phyloP scores from a whole-genome alignment of 345 rosid genomes.

The Firmiana major region DNA sequence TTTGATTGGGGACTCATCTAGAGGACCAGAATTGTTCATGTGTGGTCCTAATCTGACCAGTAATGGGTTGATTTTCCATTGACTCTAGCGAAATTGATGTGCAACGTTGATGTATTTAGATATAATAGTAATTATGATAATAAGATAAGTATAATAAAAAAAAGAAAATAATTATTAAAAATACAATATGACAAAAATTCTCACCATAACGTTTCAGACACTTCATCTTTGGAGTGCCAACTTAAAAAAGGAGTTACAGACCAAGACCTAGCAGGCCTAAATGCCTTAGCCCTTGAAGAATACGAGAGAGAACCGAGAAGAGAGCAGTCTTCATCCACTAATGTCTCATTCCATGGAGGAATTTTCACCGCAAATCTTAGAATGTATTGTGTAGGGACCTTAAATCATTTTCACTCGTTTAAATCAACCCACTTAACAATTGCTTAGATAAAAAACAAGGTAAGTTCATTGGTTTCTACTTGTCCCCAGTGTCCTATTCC shows the following conservation, averaged over 20 bases:
- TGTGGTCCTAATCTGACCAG: too few species aligned
- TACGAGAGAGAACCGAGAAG: too few species aligned
- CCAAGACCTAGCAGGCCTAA: background rate
- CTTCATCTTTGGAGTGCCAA: background rate
- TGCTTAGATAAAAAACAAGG: too few species aligned
- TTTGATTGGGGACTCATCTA: background rate
- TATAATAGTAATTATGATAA: too few species aligned
- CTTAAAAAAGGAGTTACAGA: background rate
- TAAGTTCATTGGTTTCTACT: too few species aligned
- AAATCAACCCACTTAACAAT: background rate
- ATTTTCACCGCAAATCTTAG: background rate
- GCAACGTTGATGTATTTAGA: too few species aligned
- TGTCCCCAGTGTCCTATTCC: background rate
- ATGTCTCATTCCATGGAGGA: background rate
- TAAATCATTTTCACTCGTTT: background rate
- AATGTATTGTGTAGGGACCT: background rate
- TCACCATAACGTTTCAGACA: too few species aligned
- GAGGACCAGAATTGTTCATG: background rate
- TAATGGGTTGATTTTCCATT: too few species aligned
- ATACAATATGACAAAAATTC: too few species aligned
- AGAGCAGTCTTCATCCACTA: background rate
- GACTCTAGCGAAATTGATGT: too few species aligned
- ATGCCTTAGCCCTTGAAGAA: background rate
- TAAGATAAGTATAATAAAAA: too few species aligned
- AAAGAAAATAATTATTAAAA: too few species aligned